Evolutionary conservation across 2,329 filamentous ascomycete species (phyloP), one percentile per base, ranked within the genome.

Genomic region (Zymoseptoria passerinii): DNA sequence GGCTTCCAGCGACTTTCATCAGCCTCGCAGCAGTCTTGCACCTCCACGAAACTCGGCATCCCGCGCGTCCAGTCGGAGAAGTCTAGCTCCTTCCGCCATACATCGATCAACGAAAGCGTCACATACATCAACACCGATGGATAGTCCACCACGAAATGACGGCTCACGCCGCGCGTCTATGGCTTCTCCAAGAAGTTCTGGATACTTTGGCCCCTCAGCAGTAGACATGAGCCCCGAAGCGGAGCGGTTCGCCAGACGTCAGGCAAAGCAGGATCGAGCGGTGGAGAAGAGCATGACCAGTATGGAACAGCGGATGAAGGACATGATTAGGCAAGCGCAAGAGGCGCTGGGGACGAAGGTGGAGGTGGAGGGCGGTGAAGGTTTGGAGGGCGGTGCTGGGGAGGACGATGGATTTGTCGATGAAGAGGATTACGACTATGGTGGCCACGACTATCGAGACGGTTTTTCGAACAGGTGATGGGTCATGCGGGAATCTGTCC

Each of bases 281-380:
- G 83, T 89, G 7, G 91, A 97, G 66, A 83, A 86, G 50, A 85
- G 87, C 55, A 87, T 97, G 66, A 85, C 84, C 53, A 83, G 87
- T 27, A 85, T 97, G 73, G 95, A 94, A 70, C 80, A 83, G 52
- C 84, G 88, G 66, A 77, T 97, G 52, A 83, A 88, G 69, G 88
- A 86, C 35, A 90, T 99, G 88, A 95, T 99, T 56, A 81, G 86
- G 1, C 87, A 97, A 73, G 94, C 92, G 0, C 87, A 87, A 66
- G 88, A 94, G 72, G 94, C 94, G 1, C 75, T 99, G 18, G 92
- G 77, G 6, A 77, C 73, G 19, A 78, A 74, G 59, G 68, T 76
- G 28, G 72, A 75, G 28, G 63, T 73, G 7, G 74, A 77, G 48
- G 69, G 65, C 9, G 66, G 63, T 20, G 71, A 74, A 16, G 67